Evolutionary conservation across 2,329 filamentous ascomycete genomes (phyloP).

Genomic region (Hypoxylon sp.): DNA sequence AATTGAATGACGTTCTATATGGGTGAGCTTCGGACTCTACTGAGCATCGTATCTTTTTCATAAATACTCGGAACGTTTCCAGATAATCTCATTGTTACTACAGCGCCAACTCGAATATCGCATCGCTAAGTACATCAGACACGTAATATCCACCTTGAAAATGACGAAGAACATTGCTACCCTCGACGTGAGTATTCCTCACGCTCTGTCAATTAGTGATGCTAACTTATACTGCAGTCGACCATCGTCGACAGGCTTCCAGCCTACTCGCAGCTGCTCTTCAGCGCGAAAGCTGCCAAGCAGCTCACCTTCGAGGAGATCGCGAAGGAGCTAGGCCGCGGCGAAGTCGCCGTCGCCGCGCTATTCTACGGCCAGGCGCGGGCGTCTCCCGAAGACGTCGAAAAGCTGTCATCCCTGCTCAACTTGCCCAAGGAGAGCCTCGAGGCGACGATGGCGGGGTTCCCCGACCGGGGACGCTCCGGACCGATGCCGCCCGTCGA

Average conservation of each 20-base stretch:
- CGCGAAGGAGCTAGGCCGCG: constrained; percentile 76
- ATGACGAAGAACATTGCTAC: constrained; percentile 49
- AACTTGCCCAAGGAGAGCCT: constrained; percentile 69
- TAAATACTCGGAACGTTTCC: constrained; percentile 16
- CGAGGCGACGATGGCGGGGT: constrained; percentile 73
- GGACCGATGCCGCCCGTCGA: constrained; percentile 88
- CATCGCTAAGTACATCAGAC: constrained; percentile 3
- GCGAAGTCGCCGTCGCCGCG: constrained; percentile 86
- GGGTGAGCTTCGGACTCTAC: constrained; percentile 6
- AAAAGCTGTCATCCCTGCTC: constrained; percentile 74
- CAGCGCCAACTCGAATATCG: background rate
- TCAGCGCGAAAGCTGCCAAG: constrained; percentile 81
- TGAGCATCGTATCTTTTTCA: constrained; percentile 18
- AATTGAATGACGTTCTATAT: constrained; percentile 25
- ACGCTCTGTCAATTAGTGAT: background rate
- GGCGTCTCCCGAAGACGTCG: constrained; percentile 75
- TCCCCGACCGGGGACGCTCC: constrained; percentile 82
- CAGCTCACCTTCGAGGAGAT: constrained; percentile 84
- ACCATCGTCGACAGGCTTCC: constrained; percentile 78
- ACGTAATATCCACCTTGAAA: constrained; percentile 16
- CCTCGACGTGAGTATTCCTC: constrained; percentile 46
- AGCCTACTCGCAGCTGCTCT: constrained; percentile 76
- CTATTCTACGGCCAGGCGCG: constrained; percentile 91
- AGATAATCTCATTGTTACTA: background rate
- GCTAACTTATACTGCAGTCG: constrained; percentile 58